These are phyloP conservation scores for Botrytis tulipae DNA, from an alignment of 2,329 filamentous ascomycete genomes.

Conservation along the genomic window DNA sequence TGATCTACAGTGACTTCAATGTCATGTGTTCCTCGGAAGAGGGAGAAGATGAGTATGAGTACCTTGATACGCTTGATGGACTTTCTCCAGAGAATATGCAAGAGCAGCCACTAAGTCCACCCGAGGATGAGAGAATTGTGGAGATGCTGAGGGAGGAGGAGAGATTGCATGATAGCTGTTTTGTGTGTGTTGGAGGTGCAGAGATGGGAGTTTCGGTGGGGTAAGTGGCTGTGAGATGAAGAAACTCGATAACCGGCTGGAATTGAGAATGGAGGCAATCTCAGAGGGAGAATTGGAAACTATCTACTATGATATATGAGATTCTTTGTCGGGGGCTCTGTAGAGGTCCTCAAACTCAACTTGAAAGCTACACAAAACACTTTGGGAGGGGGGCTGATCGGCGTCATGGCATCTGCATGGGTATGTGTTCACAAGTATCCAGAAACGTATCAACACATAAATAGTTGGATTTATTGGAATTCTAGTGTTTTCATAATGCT, in stretches of 20 bases:
- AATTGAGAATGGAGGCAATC: background rate
- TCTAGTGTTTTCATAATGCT: constrained; percentile 2
- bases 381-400: background rate
- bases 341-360: background rate
- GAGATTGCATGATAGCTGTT: constrained; percentile 32
- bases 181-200: constrained; percentile 37
- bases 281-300: constrained; percentile 17
- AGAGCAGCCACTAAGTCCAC: constrained; percentile 32
- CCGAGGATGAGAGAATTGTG: constrained; percentile 33
- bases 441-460: constrained; percentile 7
- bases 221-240: background rate
- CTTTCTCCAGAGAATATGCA: constrained; percentile 35
- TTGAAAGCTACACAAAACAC: constrained; percentile 30
- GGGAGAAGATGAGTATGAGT: constrained; percentile 36
- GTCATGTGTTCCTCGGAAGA: constrained; percentile 35
- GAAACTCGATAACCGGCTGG: background rate
- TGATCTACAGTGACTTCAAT: constrained; percentile 39
- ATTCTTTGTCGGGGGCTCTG: background rate
- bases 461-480: background rate
- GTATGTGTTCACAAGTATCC: constrained; percentile 9
- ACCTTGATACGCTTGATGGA: constrained; percentile 39
- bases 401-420: background rate
- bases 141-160: constrained; percentile 37
- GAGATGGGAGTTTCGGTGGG: background rate
- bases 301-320: background rate